These are phyloP conservation scores for Peniophora sp. DNA, from an alignment of 1,284 basidiomycete species.

Conservation along the genomic window DNA sequence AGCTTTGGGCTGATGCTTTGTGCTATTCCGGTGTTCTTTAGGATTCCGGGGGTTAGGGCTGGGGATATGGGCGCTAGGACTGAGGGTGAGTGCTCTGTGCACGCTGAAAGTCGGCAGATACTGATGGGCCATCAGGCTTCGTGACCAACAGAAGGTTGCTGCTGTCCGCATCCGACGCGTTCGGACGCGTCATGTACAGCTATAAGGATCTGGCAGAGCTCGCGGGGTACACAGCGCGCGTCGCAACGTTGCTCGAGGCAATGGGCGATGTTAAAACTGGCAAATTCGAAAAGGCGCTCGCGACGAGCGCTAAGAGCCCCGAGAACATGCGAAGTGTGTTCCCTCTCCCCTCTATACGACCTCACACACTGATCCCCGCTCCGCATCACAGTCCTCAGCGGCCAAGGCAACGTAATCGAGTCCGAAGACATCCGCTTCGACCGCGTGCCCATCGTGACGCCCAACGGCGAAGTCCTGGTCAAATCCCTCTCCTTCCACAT, in stretches of 20 bases:
- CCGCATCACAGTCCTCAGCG: conserved; percentile 56
- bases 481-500: conserved; percentile 83
- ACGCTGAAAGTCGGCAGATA: background rate
- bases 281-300: conserved; percentile 84
- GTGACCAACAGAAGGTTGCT: conserved; percentile 91
- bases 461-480: conserved; percentile 91
- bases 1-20: conserved; percentile 91
- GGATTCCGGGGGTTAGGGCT: conserved; percentile 64
- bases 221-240: conserved; percentile 91
- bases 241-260: conserved; percentile 83
- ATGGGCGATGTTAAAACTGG: conserved; percentile 86
- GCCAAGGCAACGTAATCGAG: conserved; percentile 74
- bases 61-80: conserved; percentile 78
- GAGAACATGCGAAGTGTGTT: conserved; percentile 73
- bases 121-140: conserved; percentile 50
- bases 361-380: background rate
- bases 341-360: conserved; percentile 7
- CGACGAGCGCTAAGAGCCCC: conserved; percentile 68
- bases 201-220: conserved; percentile 96
- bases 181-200: conserved; percentile 87
- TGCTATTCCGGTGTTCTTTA: conserved; percentile 91
- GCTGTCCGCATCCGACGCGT: conserved; percentile 76
- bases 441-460: conserved; percentile 91
- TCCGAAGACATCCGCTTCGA: conserved; percentile 90
- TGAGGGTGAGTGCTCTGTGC: conserved; percentile 52